Evolutionary conservation across 345 rosid genomes (phyloP), one percentile per base, ranked within the genome.

Genomic region (Aquilaria sinensis): DNA sequence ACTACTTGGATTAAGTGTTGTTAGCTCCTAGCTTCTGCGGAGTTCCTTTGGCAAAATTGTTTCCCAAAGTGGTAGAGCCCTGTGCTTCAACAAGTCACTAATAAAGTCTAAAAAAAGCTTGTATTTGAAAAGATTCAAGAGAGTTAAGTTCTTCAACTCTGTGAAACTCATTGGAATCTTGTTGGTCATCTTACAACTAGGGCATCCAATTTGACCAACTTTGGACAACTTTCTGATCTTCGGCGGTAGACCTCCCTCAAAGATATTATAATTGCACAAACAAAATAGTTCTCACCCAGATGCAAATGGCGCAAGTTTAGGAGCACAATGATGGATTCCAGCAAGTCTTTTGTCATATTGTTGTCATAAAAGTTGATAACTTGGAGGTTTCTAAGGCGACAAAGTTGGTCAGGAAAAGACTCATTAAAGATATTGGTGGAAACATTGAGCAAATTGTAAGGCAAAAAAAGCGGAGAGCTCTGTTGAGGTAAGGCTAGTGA

Each of bases 201-300:
- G 11, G 88, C 74, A 80, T 93, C 96, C 82, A 93, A 61, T 79
- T 75, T 84, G 77, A 65, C 65, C 60, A 93, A 59, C 32, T 47
- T 82, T 1, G 15, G 43, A 37, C 43, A 37, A 4, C 1, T 37
- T 37, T 37, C 97, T 92, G 9, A 93, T 70, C 52, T 78, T 90
- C 1, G 67, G 47, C 30, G 98, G 98, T 59, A 93, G 86, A 48
- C 87, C 94, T 16, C 90, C 92, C 5, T 86, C 74, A 32, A 76
- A 90, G 12, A 69, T 77, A 66, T 90, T 93, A 86, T 58, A 88
- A 65, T 86, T 79, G n/a, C 96, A 94, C 71, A 93, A 53, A 71
- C 65, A 88, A 62, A 93, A 78, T 66, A 93, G 75, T 93, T 93
- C 61, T 97, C 96, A 11, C 98, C 98, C 48, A 93, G 80, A 56